phyloP scores from a whole-genome alignment of 306 rosid genomes.

The Pyrus bretschneideri region DNA sequence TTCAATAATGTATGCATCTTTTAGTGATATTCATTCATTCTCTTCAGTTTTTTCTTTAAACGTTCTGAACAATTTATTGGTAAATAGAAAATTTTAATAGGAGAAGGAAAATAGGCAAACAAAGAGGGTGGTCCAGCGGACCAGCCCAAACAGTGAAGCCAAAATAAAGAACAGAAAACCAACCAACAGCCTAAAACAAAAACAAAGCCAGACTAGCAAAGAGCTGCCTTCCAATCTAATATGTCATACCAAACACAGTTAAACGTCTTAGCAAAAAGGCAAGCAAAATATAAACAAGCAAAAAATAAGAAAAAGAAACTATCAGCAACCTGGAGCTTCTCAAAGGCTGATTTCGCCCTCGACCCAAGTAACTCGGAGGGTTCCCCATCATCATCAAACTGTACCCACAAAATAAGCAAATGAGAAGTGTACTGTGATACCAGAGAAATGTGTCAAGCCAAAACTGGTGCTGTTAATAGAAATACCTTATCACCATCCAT shows the following conservation, averaged over 20 bases:
- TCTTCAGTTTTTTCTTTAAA: neutral
- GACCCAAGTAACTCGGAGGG: constrained; percentile 50
- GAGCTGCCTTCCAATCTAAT: neutral
- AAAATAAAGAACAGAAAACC: too few relatives aligned
- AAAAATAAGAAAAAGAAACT: neutral
- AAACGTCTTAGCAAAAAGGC: neutral
- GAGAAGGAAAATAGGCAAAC: too few relatives aligned
- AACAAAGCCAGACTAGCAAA: neutral
- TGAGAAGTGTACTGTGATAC: constrained; percentile 7
- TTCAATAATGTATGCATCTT: neutral
- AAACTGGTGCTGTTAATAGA: constrained; percentile 5
- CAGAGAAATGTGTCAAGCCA: neutral
- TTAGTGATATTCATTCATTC: neutral
- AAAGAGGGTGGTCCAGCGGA: too few relatives aligned
- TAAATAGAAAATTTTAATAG: too few relatives aligned
- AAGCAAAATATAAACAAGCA: neutral
- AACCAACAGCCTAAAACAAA: too few relatives aligned
- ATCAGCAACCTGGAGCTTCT: constrained; percentile 81
- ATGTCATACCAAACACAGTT: neutral
- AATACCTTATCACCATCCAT: constrained; percentile 84
- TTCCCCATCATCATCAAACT: constrained; percentile 51
- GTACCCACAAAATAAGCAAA: constrained; percentile 27
- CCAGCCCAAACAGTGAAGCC: too few relatives aligned
- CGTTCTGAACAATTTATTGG: neutral
- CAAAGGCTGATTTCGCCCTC: constrained; percentile 57